Evolutionary conservation across 371 early-diverging fungal species (phyloP).

Genomic region (Mucor lusitanicus): DNA sequence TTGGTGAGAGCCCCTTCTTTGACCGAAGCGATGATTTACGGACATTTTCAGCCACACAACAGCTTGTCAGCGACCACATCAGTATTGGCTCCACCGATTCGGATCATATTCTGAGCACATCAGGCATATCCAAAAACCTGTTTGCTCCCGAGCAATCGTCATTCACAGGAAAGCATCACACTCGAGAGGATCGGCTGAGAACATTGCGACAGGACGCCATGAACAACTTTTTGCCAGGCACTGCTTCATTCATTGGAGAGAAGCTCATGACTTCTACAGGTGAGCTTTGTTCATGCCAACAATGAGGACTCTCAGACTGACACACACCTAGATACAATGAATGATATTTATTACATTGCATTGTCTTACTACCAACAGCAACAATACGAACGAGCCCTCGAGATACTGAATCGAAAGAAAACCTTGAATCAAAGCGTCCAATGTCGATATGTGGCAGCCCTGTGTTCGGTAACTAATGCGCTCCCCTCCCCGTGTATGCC

Average conservation of each 20-base stretch:
- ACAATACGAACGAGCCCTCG: slow-evolving; percentile 62
- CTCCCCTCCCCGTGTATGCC: no score
- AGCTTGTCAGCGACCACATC: not conserved
- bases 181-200: slow-evolving; percentile 43
- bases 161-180: not conserved
- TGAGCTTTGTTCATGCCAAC: slow-evolving; percentile 14
- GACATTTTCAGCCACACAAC: not conserved
- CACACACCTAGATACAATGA: slow-evolving; percentile 42
- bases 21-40: slow-evolving; percentile 7
- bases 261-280: slow-evolving; percentile 58
- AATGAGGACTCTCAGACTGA: not conserved
- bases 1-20: slow-evolving; percentile 9
- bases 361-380: slow-evolving; percentile 59
- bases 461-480: slow-evolving; percentile 68
- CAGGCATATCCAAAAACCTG: not conserved
- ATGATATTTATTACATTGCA: slow-evolving; percentile 64
- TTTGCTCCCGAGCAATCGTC: slow-evolving; percentile 1
- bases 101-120: not conserved
- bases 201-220: slow-evolving; percentile 56
- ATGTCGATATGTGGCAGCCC: slow-evolving; percentile 63
- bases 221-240: slow-evolving; percentile 49
- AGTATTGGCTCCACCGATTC: slow-evolving; percentile 3
- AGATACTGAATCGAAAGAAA: slow-evolving; percentile 53
- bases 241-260: slow-evolving; percentile 67
- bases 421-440: slow-evolving; percentile 55